These are phyloP conservation scores for Agroathelia rolfsii DNA, from an alignment of 1,284 basidiomycete genomes.

Conservation along the genomic window DNA sequence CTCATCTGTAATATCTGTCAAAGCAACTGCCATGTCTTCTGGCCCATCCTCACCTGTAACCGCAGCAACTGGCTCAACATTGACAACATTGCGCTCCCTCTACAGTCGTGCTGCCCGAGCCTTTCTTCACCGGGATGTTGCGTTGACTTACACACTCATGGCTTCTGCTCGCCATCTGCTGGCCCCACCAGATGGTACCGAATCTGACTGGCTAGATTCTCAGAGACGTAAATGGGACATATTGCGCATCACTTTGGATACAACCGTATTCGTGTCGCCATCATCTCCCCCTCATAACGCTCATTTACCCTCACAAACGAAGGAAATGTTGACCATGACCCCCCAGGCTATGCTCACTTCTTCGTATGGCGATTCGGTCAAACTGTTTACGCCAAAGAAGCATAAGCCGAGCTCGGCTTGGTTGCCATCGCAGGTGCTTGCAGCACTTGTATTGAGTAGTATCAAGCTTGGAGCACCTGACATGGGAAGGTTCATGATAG, in stretches of 20 bases:
- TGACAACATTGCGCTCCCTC: conserved; percentile 49
- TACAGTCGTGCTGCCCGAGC: conserved; percentile 68
- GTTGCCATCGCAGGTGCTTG: conserved; percentile 57
- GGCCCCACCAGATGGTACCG: conserved; percentile 30
- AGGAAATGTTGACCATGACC: conserved; percentile 42
- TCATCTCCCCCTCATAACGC: conserved; percentile 29
- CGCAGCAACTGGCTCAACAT: conserved; percentile 27
- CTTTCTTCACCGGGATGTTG: conserved; percentile 61
- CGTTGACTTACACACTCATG: conserved; percentile 52
- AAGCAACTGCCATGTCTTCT: too few species aligned
- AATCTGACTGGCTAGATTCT: conserved; percentile 34
- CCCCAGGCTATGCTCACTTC: conserved; percentile 46
- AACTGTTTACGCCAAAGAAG: conserved; percentile 48
- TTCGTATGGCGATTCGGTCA: conserved; percentile 53
- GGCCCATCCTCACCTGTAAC: conserved; percentile 11
- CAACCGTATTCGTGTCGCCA: conserved; percentile 55
- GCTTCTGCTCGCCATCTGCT: conserved; percentile 58
- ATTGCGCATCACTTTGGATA: conserved; percentile 70
- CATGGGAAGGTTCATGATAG: conserved; percentile 52
- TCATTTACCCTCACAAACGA: conserved; percentile 39
- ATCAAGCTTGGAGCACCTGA: conserved; percentile 54
- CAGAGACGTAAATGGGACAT: conserved; percentile 75
- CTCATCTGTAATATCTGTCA: too few species aligned
- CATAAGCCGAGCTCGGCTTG: conserved; percentile 38
- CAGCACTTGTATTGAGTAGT: conserved; percentile 58